A percentile compares a stretch with the other conserved stretches of the same genome.
Evolutionary conservation across 2,329 filamentous ascomycete genomes (phyloP).

Genomic region (Fusarium marasasianum): DNA sequence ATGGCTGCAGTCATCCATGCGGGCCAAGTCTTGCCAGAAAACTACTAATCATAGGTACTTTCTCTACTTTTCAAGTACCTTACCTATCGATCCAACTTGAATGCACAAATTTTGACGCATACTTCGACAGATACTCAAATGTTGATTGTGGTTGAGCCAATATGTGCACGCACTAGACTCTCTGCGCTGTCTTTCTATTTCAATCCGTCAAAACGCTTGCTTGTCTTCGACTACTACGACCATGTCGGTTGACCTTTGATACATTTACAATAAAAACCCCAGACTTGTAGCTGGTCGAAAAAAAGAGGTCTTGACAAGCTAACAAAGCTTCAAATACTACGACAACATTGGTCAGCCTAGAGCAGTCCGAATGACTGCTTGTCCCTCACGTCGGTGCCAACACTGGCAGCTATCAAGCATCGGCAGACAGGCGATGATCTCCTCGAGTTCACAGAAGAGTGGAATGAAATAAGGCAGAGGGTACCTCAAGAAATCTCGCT

Average conservation of each 20-base stretch:
- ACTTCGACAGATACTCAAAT: neutral
- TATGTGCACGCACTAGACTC: neutral
- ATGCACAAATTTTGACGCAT: neutral
- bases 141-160: neutral
- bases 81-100: neutral
- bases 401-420: neutral
- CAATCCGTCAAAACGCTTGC: neutral
- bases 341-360: neutral
- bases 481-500: no score
- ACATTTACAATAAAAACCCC: neutral
- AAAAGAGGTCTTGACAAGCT: neutral
- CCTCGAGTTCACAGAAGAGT: neutral
- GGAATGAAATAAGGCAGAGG: no score
- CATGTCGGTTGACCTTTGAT: neutral
- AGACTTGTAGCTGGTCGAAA: no score
- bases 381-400: neutral
- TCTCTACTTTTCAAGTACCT: no score
- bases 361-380: neutral
- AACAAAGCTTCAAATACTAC: neutral
- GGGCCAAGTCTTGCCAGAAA: no score
- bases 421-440: neutral
- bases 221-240: neutral
- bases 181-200: neutral
- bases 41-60: neutral
- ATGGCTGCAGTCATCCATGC: neutral